Percentiles rank a stretch among this genome's conserved stretches.
phyloP scores from a whole-genome alignment of 768 basidiomycete genomes.

The Tulasnella sp. region DNA sequence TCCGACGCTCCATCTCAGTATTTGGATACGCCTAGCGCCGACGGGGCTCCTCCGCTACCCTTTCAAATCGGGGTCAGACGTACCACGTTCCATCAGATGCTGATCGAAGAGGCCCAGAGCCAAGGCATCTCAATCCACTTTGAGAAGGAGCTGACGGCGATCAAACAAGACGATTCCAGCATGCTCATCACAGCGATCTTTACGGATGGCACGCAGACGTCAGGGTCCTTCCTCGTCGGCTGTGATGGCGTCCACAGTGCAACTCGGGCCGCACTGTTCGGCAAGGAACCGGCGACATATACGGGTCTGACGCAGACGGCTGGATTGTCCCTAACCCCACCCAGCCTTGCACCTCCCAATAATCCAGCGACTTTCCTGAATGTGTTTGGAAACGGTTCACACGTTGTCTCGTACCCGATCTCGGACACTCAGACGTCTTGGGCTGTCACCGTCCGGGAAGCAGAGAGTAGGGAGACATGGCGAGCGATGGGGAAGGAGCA shows the following conservation, averaged over 20 bases:
- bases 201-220: conserved; percentile 29
- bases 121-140: conserved; percentile 29
- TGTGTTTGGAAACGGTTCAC: conserved; percentile 30
- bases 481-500: conserved; percentile 27
- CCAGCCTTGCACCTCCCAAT: conserved; percentile 19
- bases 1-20: not conserved
- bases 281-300: conserved; percentile 28
- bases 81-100: conserved; percentile 8
- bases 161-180: conserved; percentile 24
- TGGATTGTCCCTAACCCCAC: conserved; percentile 21
- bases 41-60: not conserved
- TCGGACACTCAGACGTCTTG: conserved; percentile 27
- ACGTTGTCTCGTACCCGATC: conserved; percentile 31
- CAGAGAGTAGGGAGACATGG: conserved; percentile 35
- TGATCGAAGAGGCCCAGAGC: conserved; percentile 27
- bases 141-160: conserved; percentile 26
- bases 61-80: not conserved
- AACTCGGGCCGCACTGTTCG: conserved; percentile 31
- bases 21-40: not conserved
- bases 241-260: conserved; percentile 37
- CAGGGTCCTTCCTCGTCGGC: conserved; percentile 33
- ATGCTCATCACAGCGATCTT: conserved; percentile 28
- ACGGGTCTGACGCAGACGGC: conserved; percentile 33
- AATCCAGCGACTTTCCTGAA: conserved; percentile 25
- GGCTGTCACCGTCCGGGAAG: conserved; percentile 32